Base-by-base conservation (phyloP, 306 rosid species). In the Vachellia pachyceras region DNA sequence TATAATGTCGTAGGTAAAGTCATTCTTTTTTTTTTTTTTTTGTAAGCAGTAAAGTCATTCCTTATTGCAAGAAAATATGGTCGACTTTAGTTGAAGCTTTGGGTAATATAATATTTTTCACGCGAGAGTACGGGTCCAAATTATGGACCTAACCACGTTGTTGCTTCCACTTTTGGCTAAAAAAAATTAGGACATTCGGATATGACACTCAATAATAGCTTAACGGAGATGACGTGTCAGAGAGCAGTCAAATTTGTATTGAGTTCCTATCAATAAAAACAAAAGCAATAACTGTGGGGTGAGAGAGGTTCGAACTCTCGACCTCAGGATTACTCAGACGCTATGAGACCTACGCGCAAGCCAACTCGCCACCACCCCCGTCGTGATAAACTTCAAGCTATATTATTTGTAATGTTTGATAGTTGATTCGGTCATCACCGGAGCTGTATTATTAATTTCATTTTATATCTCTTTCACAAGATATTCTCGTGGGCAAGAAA, bases 341-440 rank as follows among this genome's bases (percentile, higher is more conserved):
- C 89, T 86, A 83, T 86, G 87, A 86, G 89, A 86, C 89, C 87
- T 83, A 83, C 86, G 89, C 85, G 89, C 89, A 80, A 86, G 86
- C 89, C 89, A 83, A 86, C 86, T 83, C 86, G 85, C 87, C 86
- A 86, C 87, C 89, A 86, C 85, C 89, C 86, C n/a, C n/a, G n/a
- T n/a, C n/a, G n/a, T n/a, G n/a, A n/a, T n/a, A n/a, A n/a, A n/a
- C n/a, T n/a, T n/a, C n/a, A n/a, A n/a, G n/a, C n/a, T n/a, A n/a
- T n/a, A n/a, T n/a, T n/a, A n/a, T n/a, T n/a, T n/a, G n/a, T n/a
- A n/a, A n/a, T n/a, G n/a, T n/a, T n/a, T n/a, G n/a, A n/a, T n/a
- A n/a, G n/a, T n/a, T n/a, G n/a, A n/a, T n/a, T n/a, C n/a, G n/a
- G 33, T 29, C 33, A 29, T 29, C 33, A 29, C 1, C 33, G 33